These are phyloP conservation scores for Cyberlindnera americana DNA, from an alignment of 805 yeast genomes.

Conservation along the genomic window DNA sequence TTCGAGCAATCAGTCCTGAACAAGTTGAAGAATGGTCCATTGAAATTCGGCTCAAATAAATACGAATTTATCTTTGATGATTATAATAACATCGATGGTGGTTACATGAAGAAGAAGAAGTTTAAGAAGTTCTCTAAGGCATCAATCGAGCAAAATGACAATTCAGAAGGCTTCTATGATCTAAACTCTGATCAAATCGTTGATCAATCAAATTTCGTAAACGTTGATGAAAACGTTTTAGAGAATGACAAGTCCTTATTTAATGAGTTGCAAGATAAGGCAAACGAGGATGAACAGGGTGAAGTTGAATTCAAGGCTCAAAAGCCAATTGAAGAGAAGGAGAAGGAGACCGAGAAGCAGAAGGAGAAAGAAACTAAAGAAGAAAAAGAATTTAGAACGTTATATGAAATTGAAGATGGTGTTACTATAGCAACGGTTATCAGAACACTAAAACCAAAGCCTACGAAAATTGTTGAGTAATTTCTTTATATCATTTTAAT, in stretches of 20 bases:
- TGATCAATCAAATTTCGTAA: conserved; percentile 13
- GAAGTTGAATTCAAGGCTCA: conserved; percentile 27
- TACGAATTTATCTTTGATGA: conserved; percentile 21
- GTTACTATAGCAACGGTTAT: conserved; percentile 26
- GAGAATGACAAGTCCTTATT: conserved; percentile 25
- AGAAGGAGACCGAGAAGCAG: conserved; percentile 4
- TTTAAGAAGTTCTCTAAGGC: conserved; percentile 20
- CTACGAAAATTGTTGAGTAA: conserved; percentile 28
- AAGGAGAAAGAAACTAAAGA: background rate
- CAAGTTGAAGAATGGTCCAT: conserved; percentile 20
- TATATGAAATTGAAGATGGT: conserved; percentile 28
- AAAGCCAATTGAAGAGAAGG: conserved; percentile 21
- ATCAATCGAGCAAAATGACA: no score
- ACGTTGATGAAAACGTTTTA: conserved; percentile 13
- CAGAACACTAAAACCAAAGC: conserved; percentile 27
- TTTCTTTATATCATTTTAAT: no score
- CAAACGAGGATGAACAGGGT: conserved; percentile 29
- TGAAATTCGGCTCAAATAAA: conserved; percentile 18
- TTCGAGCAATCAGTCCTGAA: conserved; percentile 23
- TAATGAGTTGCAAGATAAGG: conserved; percentile 23
- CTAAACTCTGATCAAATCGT: conserved; percentile 23
- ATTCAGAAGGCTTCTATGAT: conserved; percentile 24
- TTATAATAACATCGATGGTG: conserved; percentile 17
- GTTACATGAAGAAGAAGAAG: conserved; percentile 20
- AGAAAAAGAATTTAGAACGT: conserved; percentile 20